Evolutionary conservation across 2,329 filamentous ascomycete species (phyloP).

Genomic region (Trichophyton verrucosum): DNA sequence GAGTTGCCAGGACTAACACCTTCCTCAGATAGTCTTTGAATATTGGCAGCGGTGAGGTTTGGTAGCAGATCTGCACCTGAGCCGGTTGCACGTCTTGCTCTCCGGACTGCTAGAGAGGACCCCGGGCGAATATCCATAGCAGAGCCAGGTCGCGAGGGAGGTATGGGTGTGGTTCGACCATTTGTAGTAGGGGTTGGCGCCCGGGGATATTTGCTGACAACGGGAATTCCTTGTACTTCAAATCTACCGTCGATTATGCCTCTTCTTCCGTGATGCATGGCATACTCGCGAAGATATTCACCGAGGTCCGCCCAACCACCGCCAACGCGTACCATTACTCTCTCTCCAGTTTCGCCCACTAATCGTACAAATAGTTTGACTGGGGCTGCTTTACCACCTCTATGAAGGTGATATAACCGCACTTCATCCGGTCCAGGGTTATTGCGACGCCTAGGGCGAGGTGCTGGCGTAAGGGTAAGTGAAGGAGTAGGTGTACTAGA

Average conservation of each 20-base stretch:
- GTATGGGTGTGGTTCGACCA: slow-evolving; percentile 22
- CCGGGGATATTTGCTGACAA: slow-evolving; percentile 11
- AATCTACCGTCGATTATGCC: slow-evolving; percentile 44
- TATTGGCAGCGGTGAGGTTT: slow-evolving; percentile 19
- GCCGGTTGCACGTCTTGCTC: slow-evolving; percentile 27
- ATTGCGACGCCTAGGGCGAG: slow-evolving; percentile 21
- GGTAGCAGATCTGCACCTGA: slow-evolving; percentile 21
- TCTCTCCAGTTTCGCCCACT: slow-evolving; percentile 77
- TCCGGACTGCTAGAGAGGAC: slow-evolving; percentile 30
- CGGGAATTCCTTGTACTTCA: slow-evolving; percentile 40
- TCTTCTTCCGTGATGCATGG: slow-evolving; percentile 75
- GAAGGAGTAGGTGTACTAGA: slow-evolving; percentile 52
- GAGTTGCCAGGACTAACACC: slow-evolving; percentile 17
- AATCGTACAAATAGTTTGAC: slow-evolving; percentile 91
- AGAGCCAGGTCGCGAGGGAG: slow-evolving; percentile 25
- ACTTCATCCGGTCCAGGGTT: slow-evolving; percentile 39
- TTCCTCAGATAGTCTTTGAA: slow-evolving; percentile 19
- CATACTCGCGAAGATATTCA: slow-evolving; percentile 89
- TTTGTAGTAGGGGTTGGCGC: slow-evolving; percentile 10
- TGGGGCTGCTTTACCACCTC: slow-evolving; percentile 69
- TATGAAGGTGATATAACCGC: slow-evolving; percentile 81
- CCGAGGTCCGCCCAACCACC: slow-evolving; percentile 97
- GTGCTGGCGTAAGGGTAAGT: slow-evolving; percentile 54
- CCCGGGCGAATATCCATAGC: slow-evolving; percentile 26
- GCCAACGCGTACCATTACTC: slow-evolving; percentile 95